Evolutionary conservation across 1,139 yeast genomes (phyloP).

Genomic region (Maudiozyma humilis): DNA sequence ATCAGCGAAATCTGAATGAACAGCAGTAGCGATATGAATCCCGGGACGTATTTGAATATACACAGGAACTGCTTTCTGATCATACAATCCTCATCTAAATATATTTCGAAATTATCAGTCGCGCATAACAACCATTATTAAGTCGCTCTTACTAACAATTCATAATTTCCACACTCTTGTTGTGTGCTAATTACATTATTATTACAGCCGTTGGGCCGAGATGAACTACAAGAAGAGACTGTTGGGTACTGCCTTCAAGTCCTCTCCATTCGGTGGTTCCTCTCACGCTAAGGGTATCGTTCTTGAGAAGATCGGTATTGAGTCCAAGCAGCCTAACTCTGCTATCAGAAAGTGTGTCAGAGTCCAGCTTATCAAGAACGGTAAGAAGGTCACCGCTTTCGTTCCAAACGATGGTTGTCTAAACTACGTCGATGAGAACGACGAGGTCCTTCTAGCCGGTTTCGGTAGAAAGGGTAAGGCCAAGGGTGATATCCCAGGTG

Average conservation of each 20-base stretch:
- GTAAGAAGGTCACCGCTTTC: slow-evolving; percentile 99
- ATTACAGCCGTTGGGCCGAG: slow-evolving; percentile 92
- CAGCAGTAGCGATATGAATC: too few relatives aligned
- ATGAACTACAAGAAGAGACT: slow-evolving; percentile 96
- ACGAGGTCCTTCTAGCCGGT: slow-evolving; percentile 98
- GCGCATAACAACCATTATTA: too few relatives aligned
- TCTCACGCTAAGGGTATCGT: slow-evolving; percentile 99
- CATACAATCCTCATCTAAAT: neutral
- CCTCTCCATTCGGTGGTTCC: slow-evolving; percentile 99
- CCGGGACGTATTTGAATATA: too few relatives aligned
- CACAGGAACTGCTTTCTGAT: neutral
- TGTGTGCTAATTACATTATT: neutral
- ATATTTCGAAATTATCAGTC: too few relatives aligned
- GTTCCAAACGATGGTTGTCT: slow-evolving; percentile 99
- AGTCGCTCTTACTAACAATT: slow-evolving; percentile 7
- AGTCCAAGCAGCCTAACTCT: slow-evolving; percentile 99
- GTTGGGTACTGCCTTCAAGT: slow-evolving; percentile 98
- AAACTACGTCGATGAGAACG: slow-evolving; percentile 99
- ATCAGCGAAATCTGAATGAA: too few relatives aligned
- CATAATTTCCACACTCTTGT: neutral
- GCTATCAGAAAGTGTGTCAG: slow-evolving; percentile 99
- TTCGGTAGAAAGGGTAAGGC: slow-evolving; percentile 99
- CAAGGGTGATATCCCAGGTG: slow-evolving; percentile 99
- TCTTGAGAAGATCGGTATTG: slow-evolving; percentile 98
- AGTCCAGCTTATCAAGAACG: slow-evolving; percentile 99